Evolutionary conservation across 2,329 filamentous ascomycete species (phyloP), one percentile per base, ranked within the genome.

Genomic region (Neofusicoccum cordaticola): DNA sequence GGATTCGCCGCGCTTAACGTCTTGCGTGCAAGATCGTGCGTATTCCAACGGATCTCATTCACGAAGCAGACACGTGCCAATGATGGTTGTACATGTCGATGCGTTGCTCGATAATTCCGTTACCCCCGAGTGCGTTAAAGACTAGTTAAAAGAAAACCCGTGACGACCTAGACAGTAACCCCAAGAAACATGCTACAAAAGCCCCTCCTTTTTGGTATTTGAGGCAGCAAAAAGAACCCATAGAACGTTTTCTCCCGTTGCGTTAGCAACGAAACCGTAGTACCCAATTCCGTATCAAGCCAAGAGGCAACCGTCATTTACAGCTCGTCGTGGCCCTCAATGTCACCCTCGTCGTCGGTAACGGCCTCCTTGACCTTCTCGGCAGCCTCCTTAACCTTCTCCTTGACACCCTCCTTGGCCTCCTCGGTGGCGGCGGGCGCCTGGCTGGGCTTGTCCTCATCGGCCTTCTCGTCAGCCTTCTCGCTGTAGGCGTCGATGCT

Each of bases 321-420:
- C 84, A 94, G 83, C 83, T 94, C 91, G 74, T 94, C 91, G 74
- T 92, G 90, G 48, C 63, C 63, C 57, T 62, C 64, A 34, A 72
- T 71, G 67, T 76, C 78, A 39, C 74, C 75, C 37, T 72, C 70
- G 48, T 74, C 70, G 34, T 31, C 67, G 19, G 37, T 69, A 42
- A 69, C 74, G 37, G 71, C 74, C 51, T 70, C 69, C 69, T 75
- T 75, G 61, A 78, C 78, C 63, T 74, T 77, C 71, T 76, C 66
- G 37, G 65, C 58, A n/a, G 67, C 67, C 12, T 58, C 50, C n/a
- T 31, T 77, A 19, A 63, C 67, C 62, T 48, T 63, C 19, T 60
- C 77, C 70, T 84, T 77, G 41, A 69, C 79, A 70, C 77, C 78
- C 72, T 83, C 71, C 58, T 72, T 69, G 19, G 71, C 72, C 51